These are phyloP conservation scores for Coffea canephora DNA, from an alignment of 257 asterid species.

Conservation along the genomic window DNA sequence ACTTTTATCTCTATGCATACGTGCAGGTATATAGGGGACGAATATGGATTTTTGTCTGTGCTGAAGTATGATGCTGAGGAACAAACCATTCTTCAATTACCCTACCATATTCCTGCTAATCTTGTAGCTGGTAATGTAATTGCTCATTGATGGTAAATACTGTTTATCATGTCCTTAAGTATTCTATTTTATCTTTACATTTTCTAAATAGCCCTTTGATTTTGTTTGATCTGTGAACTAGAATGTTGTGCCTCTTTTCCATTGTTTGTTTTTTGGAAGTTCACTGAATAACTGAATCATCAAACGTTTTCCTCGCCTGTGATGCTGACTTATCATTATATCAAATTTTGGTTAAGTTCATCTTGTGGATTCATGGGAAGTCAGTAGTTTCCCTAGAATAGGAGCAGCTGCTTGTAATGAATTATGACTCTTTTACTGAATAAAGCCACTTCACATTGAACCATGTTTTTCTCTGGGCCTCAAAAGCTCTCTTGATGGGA, in stretches of 20 bases:
- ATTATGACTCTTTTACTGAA: not conserved
- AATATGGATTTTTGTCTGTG: slow-evolving; percentile 83
- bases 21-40: slow-evolving; percentile 85
- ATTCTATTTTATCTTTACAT: not conserved
- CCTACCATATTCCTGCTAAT: slow-evolving; percentile 82
- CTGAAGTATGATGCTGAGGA: slow-evolving; percentile 74
- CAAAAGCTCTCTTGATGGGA: not conserved
- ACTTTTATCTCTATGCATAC: slow-evolving; percentile 23
- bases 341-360: not conserved
- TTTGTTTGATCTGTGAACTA: not conserved
- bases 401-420: not conserved
- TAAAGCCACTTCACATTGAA: not conserved
- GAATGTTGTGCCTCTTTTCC: not conserved
- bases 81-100: slow-evolving; percentile 52
- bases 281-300: not conserved
- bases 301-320: not conserved
- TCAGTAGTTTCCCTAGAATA: not conserved
- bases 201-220: not conserved
- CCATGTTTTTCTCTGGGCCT: not conserved
- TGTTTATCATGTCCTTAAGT: slow-evolving; percentile 7
- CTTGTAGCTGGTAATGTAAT: slow-evolving; percentile 68
- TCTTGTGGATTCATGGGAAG: not conserved
- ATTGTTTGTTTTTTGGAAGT: too few species aligned
- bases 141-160: slow-evolving; percentile 21
- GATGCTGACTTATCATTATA: not conserved